Conservation (phyloP, 805 yeast species). For the Yamadazyma ubonensis region DNA sequence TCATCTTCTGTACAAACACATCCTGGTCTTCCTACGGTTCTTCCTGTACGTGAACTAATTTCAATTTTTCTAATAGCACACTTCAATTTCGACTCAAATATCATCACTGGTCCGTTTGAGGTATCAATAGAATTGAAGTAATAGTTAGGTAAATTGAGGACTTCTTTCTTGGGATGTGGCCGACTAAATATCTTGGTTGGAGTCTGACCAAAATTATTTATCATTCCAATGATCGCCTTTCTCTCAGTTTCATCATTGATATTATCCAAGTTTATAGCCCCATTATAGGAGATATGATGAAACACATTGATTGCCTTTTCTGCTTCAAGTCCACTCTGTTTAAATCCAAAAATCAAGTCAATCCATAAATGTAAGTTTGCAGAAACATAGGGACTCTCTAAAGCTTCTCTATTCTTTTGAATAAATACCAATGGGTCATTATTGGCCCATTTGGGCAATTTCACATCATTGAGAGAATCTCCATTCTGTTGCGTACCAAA, state of each 20-base stretch:
- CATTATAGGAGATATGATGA: conserved; percentile 81
- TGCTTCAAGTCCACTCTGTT: conserved; percentile 74
- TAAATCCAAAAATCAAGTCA: conserved; percentile 77
- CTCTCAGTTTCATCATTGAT: conserved; percentile 73
- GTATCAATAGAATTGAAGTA: conserved; percentile 32
- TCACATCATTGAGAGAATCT: conserved; percentile 60
- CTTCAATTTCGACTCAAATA: conserved; percentile 44
- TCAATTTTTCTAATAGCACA: conserved; percentile 46
- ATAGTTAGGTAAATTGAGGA: conserved; percentile 34
- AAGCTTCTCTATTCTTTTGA: conserved; percentile 73
- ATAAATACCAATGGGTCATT: conserved; percentile 74
- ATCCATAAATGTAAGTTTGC: conserved; percentile 79
- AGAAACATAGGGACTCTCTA: conserved; percentile 81
- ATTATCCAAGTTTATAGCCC: conserved; percentile 73
- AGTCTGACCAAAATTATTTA: conserved; percentile 91
- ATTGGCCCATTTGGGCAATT: conserved; percentile 81
- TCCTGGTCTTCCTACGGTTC: conserved; percentile 54
- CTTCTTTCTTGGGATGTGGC: conserved; percentile 60
- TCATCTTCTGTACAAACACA: conserved; percentile 40
- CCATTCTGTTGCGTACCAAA: conserved; percentile 70
- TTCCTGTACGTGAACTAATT: conserved; percentile 37
- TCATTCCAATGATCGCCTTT: conserved; percentile 76
- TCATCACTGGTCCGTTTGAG: conserved; percentile 33
- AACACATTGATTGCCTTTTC: conserved; percentile 69
- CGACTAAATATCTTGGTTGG: conserved; percentile 69